A percentile compares a stretch with the other conserved stretches of the same genome.
phyloP scores from a whole-genome alignment of 257 asterid species.

The Echites panduratus region DNA sequence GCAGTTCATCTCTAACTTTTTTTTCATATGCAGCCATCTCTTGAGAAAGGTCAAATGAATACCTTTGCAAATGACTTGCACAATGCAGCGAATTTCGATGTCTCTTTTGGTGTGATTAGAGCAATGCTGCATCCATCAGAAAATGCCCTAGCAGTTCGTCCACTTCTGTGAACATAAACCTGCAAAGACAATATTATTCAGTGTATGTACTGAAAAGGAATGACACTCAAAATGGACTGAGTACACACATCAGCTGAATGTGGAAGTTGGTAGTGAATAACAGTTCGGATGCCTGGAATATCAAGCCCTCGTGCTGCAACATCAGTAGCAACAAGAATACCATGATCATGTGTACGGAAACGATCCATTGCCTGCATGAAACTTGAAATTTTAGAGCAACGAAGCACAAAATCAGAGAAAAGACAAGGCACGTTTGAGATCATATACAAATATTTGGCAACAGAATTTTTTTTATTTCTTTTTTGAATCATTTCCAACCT shows the following conservation, averaged over 20 bases:
- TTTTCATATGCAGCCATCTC: background rate
- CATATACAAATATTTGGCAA: background rate
- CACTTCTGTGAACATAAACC: constrained; percentile 96
- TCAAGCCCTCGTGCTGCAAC: constrained; percentile 98
- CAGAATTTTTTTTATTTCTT: background rate
- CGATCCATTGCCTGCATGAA: constrained; percentile 81
- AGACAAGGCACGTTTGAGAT: background rate
- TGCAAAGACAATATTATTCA: constrained; percentile 26
- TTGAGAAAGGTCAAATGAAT: constrained; percentile 11
- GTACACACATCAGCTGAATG: constrained; percentile 76
- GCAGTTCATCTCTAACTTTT: background rate
- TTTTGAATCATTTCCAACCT: background rate
- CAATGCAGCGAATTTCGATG: constrained; percentile 78
- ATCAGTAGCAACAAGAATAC: constrained; percentile 91
- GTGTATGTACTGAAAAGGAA: constrained; percentile 7
- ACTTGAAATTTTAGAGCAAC: constrained; percentile 7
- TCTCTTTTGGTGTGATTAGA: constrained; percentile 78
- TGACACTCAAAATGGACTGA: background rate
- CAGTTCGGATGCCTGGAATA: constrained; percentile 84
- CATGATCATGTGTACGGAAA: constrained; percentile 66
- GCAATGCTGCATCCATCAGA: constrained; percentile 97
- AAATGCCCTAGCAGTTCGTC: constrained; percentile 97
- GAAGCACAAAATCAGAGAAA: background rate
- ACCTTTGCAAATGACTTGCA: constrained; percentile 92
- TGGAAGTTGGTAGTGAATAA: constrained; percentile 97